phyloP scores from a whole-genome alignment of 1,284 basidiomycete species.

The Tilletia indica region DNA sequence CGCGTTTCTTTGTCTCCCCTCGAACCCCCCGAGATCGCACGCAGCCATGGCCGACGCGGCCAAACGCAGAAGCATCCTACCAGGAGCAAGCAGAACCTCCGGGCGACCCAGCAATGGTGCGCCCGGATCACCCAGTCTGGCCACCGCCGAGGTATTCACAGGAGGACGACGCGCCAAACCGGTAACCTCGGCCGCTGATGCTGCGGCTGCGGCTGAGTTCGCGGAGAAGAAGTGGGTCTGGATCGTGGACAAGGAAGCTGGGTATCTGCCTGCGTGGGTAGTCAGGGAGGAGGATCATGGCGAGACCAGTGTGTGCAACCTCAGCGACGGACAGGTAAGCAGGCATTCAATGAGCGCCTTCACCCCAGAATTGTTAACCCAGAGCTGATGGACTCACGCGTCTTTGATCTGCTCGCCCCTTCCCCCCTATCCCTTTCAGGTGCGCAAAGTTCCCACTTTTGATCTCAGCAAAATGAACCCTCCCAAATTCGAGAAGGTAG shows the following conservation, averaged over 20 bases:
- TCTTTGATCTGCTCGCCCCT: not conserved
- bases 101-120: no score
- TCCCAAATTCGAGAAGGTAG: slow-evolving; percentile 94
- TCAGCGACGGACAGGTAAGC: slow-evolving; percentile 72
- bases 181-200: slow-evolving; percentile 54
- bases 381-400: not conserved
- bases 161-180: not conserved
- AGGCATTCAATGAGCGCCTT: not conserved
- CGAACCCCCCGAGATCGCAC: not conserved
- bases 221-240: slow-evolving; percentile 97
- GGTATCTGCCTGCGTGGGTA: slow-evolving; percentile 87
- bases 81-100: not conserved
- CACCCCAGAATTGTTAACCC: not conserved
- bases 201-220: slow-evolving; percentile 88
- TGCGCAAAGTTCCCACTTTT: slow-evolving; percentile 39
- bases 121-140: not conserved
- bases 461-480: slow-evolving; percentile 67
- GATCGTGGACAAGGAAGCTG: slow-evolving; percentile 84
- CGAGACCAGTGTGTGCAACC: slow-evolving; percentile 63
- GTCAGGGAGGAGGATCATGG: slow-evolving; percentile 70
- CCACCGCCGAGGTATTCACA: slow-evolving; percentile 4
- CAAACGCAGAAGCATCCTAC: not conserved
- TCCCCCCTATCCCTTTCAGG: not conserved
- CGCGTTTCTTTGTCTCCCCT: not conserved
- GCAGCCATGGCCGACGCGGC: not conserved